Evolutionary conservation across 1,284 basidiomycete species (phyloP), one percentile per base, ranked within the genome.

Genomic region (Malassezia sympodialis): DNA sequence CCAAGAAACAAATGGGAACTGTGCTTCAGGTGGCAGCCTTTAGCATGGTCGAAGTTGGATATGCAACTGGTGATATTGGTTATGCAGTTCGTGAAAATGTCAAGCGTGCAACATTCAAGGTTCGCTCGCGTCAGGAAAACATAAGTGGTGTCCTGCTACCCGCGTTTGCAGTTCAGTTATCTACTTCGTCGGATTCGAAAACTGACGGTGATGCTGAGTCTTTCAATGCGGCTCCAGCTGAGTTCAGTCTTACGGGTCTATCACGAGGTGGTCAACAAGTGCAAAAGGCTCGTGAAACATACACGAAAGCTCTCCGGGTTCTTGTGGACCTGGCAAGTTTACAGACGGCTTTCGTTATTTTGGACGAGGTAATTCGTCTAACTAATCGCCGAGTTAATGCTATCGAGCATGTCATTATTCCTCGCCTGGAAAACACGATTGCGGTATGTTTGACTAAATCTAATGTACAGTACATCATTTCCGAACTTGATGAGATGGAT

Each of bases 11-110:
- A 79, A 98, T 98, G 94, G 94, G 94, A 35, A 81, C 86, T 62
- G 91, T 98, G 27, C 94, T 99, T 84, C 94, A 98, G 76, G 80
- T 94, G 48, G 94, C 94, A 15, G 94, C 91, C 42, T 96, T 99
- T 81, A 93, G 89, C 39, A 85, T 98, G 76, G 94, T 94, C 1
- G 94, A 98, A 76, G 94, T 98, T 59, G 90, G 89, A 26, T 99
- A 98, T 77, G 84, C 90, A 31, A 94, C 93, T 5, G 73, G 73
- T 12, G 93, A 98, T 72, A 96, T 99, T 68, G 84, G 88, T 27
- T 99, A 96, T 78, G 62, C 63, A 7, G 68, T 74, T 1, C 66
- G 68, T 35, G 80, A 84, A 74, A 85, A 75, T 12, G 79, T 81
- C 51, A 73, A 75, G 51, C 76, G 84, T 42, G 93, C 94, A 0